A percentile compares a stretch with the other conserved stretches of the same genome.
phyloP scores from a whole-genome alignment of 2,329 filamentous ascomycete species.

The Microsporum canis region DNA sequence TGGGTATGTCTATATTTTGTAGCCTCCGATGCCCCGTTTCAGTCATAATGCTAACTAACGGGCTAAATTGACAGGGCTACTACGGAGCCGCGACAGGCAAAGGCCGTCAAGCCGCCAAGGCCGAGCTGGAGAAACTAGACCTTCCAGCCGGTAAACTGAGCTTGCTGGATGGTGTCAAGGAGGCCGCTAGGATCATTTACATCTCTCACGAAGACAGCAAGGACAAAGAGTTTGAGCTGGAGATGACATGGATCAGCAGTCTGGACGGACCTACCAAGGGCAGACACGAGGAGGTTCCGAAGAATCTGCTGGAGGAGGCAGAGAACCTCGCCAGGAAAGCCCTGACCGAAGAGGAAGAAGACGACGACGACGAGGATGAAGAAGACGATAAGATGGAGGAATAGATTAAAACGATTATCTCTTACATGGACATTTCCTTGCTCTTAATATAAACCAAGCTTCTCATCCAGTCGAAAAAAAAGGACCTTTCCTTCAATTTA shows the following conservation, averaged over 20 bases:
- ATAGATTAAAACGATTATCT: slow-evolving; percentile 28
- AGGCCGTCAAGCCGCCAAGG: slow-evolving; percentile 91
- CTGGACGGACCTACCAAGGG: slow-evolving; percentile 81
- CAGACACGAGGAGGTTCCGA: slow-evolving; percentile 84
- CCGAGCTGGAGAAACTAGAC: slow-evolving; percentile 95
- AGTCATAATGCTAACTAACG: slow-evolving; percentile 15
- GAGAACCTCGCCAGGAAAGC: slow-evolving; percentile 86
- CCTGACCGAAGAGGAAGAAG: slow-evolving; percentile 69
- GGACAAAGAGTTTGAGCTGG: slow-evolving; percentile 98
- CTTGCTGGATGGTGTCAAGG: slow-evolving; percentile 80
- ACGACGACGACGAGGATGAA: slow-evolving; percentile 57
- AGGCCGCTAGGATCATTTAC: slow-evolving; percentile 94
- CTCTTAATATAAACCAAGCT: background rate
- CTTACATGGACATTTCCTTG: too few species aligned
- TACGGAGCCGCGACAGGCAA: slow-evolving; percentile 97
- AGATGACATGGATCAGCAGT: slow-evolving; percentile 96
- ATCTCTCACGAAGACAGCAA: slow-evolving; percentile 98
- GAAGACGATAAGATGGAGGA: slow-evolving; percentile 80
- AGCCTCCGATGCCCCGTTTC: too few species aligned
- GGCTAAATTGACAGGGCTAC: slow-evolving; percentile 53
- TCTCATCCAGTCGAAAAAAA: background rate
- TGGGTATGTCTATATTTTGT: slow-evolving; percentile 48
- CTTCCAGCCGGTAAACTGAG: slow-evolving; percentile 65
- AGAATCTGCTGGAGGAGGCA: slow-evolving; percentile 79
- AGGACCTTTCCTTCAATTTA: slow-evolving; percentile 13